These are phyloP conservation scores for Trametes versicolor DNA, from an alignment of 1,284 basidiomycete species.

Conservation along the genomic window DNA sequence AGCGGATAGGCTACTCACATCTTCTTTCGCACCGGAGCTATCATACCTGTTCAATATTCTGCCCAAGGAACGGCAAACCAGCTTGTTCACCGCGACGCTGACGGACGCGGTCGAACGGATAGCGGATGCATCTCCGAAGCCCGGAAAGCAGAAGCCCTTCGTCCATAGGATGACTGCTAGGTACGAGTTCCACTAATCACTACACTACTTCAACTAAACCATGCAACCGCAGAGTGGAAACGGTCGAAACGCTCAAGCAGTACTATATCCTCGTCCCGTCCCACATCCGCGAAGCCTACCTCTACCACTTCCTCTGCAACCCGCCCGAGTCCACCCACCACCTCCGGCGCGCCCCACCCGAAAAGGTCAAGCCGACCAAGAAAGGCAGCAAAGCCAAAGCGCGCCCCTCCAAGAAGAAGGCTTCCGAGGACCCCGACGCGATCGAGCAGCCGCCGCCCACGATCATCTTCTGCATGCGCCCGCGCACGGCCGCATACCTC, in stretches of 20 bases:
- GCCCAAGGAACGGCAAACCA: conserved; percentile 91
- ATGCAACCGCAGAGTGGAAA: conserved; percentile 72
- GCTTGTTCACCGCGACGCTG: conserved; percentile 96
- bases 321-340: conserved; percentile 83
- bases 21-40: conserved; percentile 91
- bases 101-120: conserved; percentile 89
- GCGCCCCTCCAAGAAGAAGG: conserved; percentile 47
- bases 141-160: conserved; percentile 89
- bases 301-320: conserved; percentile 90
- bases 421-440: conserved; percentile 56
- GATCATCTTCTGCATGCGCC: conserved; percentile 93
- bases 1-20: conserved; percentile 92
- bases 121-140: conserved; percentile 76
- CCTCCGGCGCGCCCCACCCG: conserved; percentile 70
- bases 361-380: conserved; percentile 47
- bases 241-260: conserved; percentile 87
- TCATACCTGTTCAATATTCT: conserved; percentile 82
- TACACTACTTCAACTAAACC: conserved; percentile 8
- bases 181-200: conserved; percentile 54
- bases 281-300: conserved; percentile 93
- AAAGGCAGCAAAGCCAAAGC: conserved; percentile 33
- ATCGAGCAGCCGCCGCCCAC: conserved; percentile 84
- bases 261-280: conserved; percentile 94
- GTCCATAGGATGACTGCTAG: conserved; percentile 84
- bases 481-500: conserved; percentile 91